Base-by-base conservation (phyloP, 2,329 filamentous ascomycete species). In the Paramyrothecium sp. region DNA sequence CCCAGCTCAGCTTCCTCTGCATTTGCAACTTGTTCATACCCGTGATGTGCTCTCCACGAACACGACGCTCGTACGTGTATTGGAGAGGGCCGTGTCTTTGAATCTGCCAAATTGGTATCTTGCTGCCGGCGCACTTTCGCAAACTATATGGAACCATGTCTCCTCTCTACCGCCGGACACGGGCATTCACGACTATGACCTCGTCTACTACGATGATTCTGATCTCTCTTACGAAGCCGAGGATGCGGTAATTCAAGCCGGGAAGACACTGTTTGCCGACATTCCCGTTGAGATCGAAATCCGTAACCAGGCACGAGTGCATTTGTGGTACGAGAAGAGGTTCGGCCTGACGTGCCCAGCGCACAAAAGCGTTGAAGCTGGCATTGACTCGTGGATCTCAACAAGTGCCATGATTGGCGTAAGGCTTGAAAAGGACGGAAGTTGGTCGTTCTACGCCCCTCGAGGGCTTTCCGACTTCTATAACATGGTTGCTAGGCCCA, bases 61-160 rank as follows among this genome's bases (percentile, higher is more conserved):
- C 58, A 54, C 55, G 7, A 71, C 70, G 2, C 66, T 73, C 1
- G 33, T 67, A 50, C 54, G 54, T 3, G 67, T 73, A 5, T 58
- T 73, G 10, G 50, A 60, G 12, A 67, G 67, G 10, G 65, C 67
- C 2, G 56, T 58, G 2, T 57, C 60, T 2, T 65, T 73, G 21
- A 51, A 63, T 17, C 60, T 73, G 10, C 69, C 71, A 1, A 69
- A 70, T 53, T 73, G 71, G 71, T 73, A 73, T 47, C 66, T 73
- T n/a, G 71, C 71, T 2, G 71, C 67, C 1, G 72, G 72, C 26
- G 64, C 70, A 20, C 56, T 74, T 47, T 73, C 73, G 2, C 73
- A 75, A 30, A 74, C 73, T 0, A 70, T 75, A n/a, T 74, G 73
- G 73, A 75, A 75, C 55, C 58, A 63, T 17, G 58, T 71, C 13